Conservation (phyloP, 2,329 filamentous ascomycete species). For the Lojkania enalia region DNA sequence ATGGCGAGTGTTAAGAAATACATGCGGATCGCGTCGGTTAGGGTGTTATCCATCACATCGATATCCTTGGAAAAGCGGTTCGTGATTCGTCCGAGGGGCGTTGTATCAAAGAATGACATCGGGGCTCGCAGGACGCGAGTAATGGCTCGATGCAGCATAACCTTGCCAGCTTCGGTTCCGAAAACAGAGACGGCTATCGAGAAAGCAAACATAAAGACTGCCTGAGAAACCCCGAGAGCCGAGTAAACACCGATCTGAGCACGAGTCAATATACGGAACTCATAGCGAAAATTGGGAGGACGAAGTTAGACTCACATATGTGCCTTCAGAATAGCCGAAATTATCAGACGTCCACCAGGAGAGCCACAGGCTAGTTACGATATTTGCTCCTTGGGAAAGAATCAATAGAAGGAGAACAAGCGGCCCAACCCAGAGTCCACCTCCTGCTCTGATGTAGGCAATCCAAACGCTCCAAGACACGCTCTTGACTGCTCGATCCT, state of each 20-base stretch:
- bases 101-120: constrained; percentile 96
- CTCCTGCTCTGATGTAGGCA: constrained; percentile 76
- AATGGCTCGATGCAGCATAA: constrained; percentile 80
- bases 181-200: constrained; percentile 76
- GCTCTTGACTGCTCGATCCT: constrained; percentile 72
- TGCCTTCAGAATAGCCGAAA: constrained; percentile 66
- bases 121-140: constrained; percentile 70
- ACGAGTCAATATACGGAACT: constrained; percentile 26
- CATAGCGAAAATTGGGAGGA: constrained; percentile 6
- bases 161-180: constrained; percentile 79
- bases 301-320: constrained; percentile 67
- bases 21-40: constrained; percentile 89
- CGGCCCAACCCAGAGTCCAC: constrained; percentile 69
- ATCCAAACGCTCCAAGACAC: constrained; percentile 80
- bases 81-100: constrained; percentile 89
- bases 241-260: constrained; percentile 66
- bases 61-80: constrained; percentile 96
- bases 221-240: constrained; percentile 71
- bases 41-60: constrained; percentile 92
- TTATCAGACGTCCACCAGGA: constrained; percentile 89
- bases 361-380: constrained; percentile 87
- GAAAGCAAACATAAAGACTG: constrained; percentile 77
- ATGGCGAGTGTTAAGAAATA: constrained; percentile 83
- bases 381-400: constrained; percentile 79
- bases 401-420: constrained; percentile 66